Base-by-base conservation (phyloP, 768 basidiomycete species). In the Termitomyces sp. region DNA sequence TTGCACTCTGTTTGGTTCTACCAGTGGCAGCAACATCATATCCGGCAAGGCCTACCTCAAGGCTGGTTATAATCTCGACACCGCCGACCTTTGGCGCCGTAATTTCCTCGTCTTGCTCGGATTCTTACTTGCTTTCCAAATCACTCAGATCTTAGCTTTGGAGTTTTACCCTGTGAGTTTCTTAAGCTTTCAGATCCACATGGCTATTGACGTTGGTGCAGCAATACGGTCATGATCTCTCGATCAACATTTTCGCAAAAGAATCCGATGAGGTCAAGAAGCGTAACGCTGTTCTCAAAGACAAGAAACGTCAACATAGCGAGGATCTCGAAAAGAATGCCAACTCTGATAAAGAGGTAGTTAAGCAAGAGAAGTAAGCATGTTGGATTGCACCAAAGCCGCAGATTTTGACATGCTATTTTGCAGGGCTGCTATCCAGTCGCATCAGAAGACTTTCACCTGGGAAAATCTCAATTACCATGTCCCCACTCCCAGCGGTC, bases 381-480 rank as follows among this genome's bases (percentile, higher is more conserved):
- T 38, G 16, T 22, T 10, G 3, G 10, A 13, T 6, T 18, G 32
- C 4, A 22, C 2, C 48, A 47, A 31, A 32, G 55, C 31, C 44
- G 41, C n/a, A 33, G 27, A 27, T 43, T 38, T 52, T 33, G 25
- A 42, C 31, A 36, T 42, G 4, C 11, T 18, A 13, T 31, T 46
- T 31, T 36, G 32, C 29, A 61, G 58, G 16, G 56, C 49, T 29
- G 57, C 60, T 40, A 45, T 64, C n/a, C 22, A 60, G 1, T 52
- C 59, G n/a, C 65, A 72, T 35, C 64, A 73, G 63, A 85, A 80
- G 68, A 67, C 83, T 42, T 91, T 96, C 65, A 94, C 93, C 1
- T 96, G 91, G 91, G 84, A 89, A 62, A 70, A 74, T 29, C 70
- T 92, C 50, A 88, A 87, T 66, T 95, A 94, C 62, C 76, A 80